phyloP scores from a whole-genome alignment of 2,329 filamentous ascomycete species.

The Epicoccum nigrum region DNA sequence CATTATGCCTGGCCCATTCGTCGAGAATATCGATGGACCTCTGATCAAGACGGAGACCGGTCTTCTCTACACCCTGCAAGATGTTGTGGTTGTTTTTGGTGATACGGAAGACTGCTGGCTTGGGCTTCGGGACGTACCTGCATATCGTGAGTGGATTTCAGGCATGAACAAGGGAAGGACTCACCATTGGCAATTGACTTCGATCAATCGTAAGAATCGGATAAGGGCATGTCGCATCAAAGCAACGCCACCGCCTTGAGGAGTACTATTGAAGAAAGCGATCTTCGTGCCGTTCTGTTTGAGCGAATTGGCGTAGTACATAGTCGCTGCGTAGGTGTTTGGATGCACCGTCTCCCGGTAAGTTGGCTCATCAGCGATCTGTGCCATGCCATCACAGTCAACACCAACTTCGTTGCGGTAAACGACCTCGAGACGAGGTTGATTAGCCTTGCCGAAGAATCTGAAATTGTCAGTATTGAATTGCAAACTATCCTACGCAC shows the following conservation, averaged over 20 bases:
- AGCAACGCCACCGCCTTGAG: slow-evolving; percentile 82
- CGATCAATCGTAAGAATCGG: slow-evolving; percentile 70
- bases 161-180: slow-evolving; percentile 27
- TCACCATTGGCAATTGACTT: slow-evolving; percentile 76
- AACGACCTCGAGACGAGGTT: slow-evolving; percentile 70
- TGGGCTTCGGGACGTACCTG: slow-evolving; percentile 78
- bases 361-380: slow-evolving; percentile 62
- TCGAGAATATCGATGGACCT: slow-evolving; percentile 68
- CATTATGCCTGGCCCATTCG: slow-evolving; percentile 76
- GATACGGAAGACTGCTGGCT: slow-evolving; percentile 78
- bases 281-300: slow-evolving; percentile 69
- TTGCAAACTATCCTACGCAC: slow-evolving; percentile 29
- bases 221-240: slow-evolving; percentile 82
- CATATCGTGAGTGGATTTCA: slow-evolving; percentile 8
- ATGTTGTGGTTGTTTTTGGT: slow-evolving; percentile 92
- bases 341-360: slow-evolving; percentile 67
- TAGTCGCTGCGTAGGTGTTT: slow-evolving; percentile 69
- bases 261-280: slow-evolving; percentile 80
- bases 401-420: slow-evolving; percentile 73
- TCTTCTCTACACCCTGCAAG: slow-evolving; percentile 73
- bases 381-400: slow-evolving; percentile 68
- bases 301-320: slow-evolving; percentile 67
- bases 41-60: slow-evolving; percentile 66
- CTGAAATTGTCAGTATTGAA: slow-evolving; percentile 5
- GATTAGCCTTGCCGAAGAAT: slow-evolving; percentile 73